Base-by-base conservation (phyloP, 2,329 filamentous ascomycete species). In the Decorospora gaudefroyi region DNA sequence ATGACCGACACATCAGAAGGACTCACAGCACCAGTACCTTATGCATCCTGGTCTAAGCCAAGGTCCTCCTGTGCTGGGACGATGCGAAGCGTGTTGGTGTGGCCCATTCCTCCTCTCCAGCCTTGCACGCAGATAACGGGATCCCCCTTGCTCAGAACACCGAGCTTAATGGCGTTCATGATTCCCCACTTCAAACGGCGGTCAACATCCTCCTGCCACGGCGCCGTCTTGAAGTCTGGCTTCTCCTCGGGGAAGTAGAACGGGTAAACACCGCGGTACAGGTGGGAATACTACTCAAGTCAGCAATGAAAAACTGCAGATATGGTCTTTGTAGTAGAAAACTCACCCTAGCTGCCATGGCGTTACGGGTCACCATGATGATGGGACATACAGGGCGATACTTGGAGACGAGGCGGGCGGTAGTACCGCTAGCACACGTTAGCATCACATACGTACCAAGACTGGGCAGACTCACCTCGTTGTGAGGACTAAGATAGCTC, bases 131-230 rank as follows among this genome's bases (percentile, higher is more conserved):
- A 89, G 51, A 93, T 82, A 42, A 93, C 83, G 21, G 83, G 82
- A 67, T 90, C 88, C 56, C 85, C 87, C 68, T 83, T 76, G 68
- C 76, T 79, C 52, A 95, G 77, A 34, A 91, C 82, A 61, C 84
- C 84, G 53, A 99, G 87, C 74, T 87, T 84, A 66, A 96, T 83
- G 62, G 90, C 93, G 70, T 90, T 84, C 70, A 82, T 78, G 72
- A 99, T 89, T 72, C 89, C 93, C 91, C 92, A 99, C 82, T 92
- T 96, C 74, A 99, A 89, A 70, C 93, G 90, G 72, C 86, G 84
- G 77, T 99, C 93, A 62, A 99, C 93, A 75, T 99, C 92, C 79
- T 97, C 90, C 78, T 99, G 93, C 93, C 93, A 99, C 76, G 95
- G 91, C 67, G 87, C 83, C 74, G 87, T 83, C 72, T 81, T 82